A percentile compares a stretch with the other conserved stretches of the same genome.
These are phyloP conservation scores for Pythium pyrilobum DNA, from an alignment of 352 stramenopile species.

Conservation along the genomic window DNA sequence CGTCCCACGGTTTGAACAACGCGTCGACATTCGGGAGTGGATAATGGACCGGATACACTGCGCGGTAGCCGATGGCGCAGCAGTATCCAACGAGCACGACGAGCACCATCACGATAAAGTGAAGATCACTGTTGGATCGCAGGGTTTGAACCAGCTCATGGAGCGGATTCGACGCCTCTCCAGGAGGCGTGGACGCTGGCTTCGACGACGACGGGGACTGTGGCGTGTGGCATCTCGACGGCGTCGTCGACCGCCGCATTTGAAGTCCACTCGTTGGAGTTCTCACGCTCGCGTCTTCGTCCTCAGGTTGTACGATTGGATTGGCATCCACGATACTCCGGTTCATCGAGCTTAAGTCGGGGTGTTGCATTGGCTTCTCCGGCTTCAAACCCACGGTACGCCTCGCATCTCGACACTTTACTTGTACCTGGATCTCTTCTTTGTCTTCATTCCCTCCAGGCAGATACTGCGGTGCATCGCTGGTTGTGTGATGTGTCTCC, in stretches of 20 bases:
- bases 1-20: constrained; percentile 33
- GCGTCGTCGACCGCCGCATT: background rate
- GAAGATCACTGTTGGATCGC: background rate
- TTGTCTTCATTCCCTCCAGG: no score
- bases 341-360: no score
- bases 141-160: background rate
- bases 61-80: constrained; percentile 35
- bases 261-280: background rate
- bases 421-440: no score
- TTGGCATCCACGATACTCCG: no score
- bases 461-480: no score
- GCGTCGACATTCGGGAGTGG: constrained; percentile 29
- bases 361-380: background rate
- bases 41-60: constrained; percentile 29
- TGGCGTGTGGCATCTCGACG: background rate
- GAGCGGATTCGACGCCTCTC: background rate
- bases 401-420: no score
- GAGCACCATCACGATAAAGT: constrained; percentile 13
- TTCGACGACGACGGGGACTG: no score
- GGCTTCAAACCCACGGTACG: no score
- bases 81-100: constrained; percentile 33
- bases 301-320: constrained; percentile 8
- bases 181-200: background rate
- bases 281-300: background rate
- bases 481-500: background rate